These are phyloP conservation scores for Henckelia pumila DNA, from an alignment of 257 asterid species.

Conservation along the genomic window DNA sequence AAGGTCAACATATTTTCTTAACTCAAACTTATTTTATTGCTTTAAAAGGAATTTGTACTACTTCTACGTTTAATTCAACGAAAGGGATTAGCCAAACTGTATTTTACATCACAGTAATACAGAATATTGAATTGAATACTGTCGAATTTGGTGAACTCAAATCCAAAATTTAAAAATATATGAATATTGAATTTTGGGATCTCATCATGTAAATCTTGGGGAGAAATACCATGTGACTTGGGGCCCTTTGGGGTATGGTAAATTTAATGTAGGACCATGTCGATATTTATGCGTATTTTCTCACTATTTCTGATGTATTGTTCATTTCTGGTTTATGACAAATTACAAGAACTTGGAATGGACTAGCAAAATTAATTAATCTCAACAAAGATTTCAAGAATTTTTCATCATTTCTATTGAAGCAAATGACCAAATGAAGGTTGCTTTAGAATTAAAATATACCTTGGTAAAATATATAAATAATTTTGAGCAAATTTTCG, in stretches of 20 bases:
- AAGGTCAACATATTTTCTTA: slow-evolving; percentile 16
- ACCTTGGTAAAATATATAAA: background rate
- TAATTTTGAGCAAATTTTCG: background rate
- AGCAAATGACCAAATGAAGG: background rate
- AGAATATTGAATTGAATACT: too few relatives aligned
- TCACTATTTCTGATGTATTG: slow-evolving; percentile 13
- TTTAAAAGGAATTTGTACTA: too few relatives aligned
- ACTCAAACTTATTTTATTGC: slow-evolving; percentile 17
- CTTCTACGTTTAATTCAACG: background rate
- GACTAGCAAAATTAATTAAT: background rate
- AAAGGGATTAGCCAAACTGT: background rate
- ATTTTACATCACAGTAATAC: too few relatives aligned
- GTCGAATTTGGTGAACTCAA: background rate
- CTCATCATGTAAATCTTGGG: background rate
- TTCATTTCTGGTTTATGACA: slow-evolving; percentile 7
- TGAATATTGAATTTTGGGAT: background rate
- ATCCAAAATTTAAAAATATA: background rate
- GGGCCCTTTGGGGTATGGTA: slow-evolving; percentile 22
- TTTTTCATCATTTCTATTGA: background rate
- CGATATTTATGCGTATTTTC: background rate
- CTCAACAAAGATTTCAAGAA: background rate
- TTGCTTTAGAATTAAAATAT: background rate
- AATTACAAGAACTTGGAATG: background rate
- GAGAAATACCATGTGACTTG: slow-evolving; percentile 23
- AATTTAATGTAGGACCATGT: slow-evolving; percentile 8